Conservation (phyloP, 805 yeast species). For the Candida caryicola region DNA sequence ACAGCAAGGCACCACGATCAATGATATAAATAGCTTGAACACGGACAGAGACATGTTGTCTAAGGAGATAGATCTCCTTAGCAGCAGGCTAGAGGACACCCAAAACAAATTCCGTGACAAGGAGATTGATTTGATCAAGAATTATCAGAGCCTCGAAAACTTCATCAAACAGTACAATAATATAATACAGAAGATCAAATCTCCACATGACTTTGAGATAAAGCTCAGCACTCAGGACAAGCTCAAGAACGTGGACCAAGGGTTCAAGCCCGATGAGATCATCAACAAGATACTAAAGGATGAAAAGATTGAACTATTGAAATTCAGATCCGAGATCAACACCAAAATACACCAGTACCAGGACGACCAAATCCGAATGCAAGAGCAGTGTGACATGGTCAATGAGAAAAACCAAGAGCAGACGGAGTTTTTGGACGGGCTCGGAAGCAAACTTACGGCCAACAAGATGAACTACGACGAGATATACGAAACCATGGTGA, state of each 20-base stretch:
- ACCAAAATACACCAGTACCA: conserved; percentile 47
- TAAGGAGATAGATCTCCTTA: conserved; percentile 46
- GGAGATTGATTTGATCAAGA: conserved; percentile 48
- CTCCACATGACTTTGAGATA: conserved; percentile 39
- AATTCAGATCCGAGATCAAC: conserved; percentile 34
- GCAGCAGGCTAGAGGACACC: conserved; percentile 44
- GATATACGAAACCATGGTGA: conserved; percentile 50
- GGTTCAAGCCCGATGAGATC: conserved; percentile 28
- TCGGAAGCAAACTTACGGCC: conserved; percentile 55
- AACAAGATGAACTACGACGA: conserved; percentile 54
- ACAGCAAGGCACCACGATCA: conserved; percentile 57
- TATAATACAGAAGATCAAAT: conserved; percentile 48
- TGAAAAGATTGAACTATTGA: conserved; percentile 41
- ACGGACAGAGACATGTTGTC: conserved; percentile 59
- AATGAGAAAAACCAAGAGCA: conserved; percentile 56
- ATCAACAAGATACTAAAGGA: conserved; percentile 45
- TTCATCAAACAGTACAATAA: conserved; percentile 57
- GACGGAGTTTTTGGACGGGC: conserved; percentile 52
- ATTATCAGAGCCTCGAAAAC: conserved; percentile 50
- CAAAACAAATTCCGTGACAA: conserved; percentile 46
- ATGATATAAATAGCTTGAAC: conserved; percentile 61
- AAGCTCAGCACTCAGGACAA: conserved; percentile 20
- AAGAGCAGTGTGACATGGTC: conserved; percentile 56
- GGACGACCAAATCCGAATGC: conserved; percentile 56
- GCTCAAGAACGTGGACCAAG: conserved; percentile 2